Evolutionary conservation across 768 basidiomycete genomes (phyloP).

Genomic region (Trametes sanguinea): DNA sequence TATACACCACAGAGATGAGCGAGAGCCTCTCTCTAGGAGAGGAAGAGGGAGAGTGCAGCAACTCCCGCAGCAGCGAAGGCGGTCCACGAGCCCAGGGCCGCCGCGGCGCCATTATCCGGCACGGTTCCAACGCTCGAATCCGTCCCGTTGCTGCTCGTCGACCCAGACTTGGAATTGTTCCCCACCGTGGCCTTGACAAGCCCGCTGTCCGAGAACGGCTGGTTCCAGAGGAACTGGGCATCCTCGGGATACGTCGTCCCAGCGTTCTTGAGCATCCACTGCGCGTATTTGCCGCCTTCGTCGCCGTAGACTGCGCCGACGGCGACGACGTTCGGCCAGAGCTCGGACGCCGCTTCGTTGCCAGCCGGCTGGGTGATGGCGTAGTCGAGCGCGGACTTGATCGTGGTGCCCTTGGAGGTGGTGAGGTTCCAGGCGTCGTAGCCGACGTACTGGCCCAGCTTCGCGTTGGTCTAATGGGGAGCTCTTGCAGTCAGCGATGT

Average conservation of each 20-base stretch:
- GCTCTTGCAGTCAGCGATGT: neutral
- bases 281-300: conserved; percentile 53
- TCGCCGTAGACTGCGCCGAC: conserved; percentile 64
- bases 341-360: conserved; percentile 44
- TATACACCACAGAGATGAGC: neutral
- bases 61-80: conserved; percentile 3
- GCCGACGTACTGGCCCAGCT: conserved; percentile 49
- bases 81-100: neutral
- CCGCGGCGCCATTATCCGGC: neutral
- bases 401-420: conserved; percentile 52
- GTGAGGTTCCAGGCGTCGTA: conserved; percentile 51
- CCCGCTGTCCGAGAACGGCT: conserved; percentile 46
- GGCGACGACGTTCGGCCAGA: conserved; percentile 59
- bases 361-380: conserved; percentile 48
- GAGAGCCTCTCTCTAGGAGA: neutral
- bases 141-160: neutral
- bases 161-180: too few relatives aligned
- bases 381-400: conserved; percentile 60
- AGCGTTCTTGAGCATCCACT: conserved; percentile 41
- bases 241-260: conserved; percentile 44
- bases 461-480: conserved; percentile 52
- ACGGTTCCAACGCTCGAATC: neutral
- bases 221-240: conserved; percentile 56
- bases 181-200: conserved; percentile 15
- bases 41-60: neutral